Evolutionary conservation across 2,329 filamentous ascomycete species (phyloP).

Genomic region (Arthrobotrys entomopaga): DNA sequence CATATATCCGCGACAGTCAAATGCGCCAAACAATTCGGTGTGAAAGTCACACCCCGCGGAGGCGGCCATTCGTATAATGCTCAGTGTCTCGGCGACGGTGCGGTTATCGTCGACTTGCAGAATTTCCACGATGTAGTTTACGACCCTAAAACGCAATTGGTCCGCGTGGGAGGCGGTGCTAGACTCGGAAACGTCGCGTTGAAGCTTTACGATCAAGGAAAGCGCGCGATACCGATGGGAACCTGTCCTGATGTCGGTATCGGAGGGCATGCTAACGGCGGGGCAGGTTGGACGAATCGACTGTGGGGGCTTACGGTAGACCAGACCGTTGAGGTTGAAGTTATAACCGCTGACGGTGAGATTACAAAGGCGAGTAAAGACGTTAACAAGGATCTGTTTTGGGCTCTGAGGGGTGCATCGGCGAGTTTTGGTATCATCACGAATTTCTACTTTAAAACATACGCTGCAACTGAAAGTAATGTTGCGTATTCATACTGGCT

Average conservation of each 20-base stretch:
- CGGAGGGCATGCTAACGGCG: slow-evolving; percentile 62
- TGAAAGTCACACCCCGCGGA: slow-evolving; percentile 71
- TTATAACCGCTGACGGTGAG: slow-evolving; percentile 62
- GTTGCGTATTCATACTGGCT: slow-evolving; percentile 60
- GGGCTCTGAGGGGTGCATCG: slow-evolving; percentile 63
- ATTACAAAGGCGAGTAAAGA: slow-evolving; percentile 56
- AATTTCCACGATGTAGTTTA: slow-evolving; percentile 64
- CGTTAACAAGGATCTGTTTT: slow-evolving; percentile 63
- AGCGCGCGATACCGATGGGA: slow-evolving; percentile 58
- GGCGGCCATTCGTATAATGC: slow-evolving; percentile 73
- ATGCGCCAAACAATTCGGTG: slow-evolving; percentile 66
- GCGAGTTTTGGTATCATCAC: slow-evolving; percentile 63
- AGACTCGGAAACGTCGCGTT: slow-evolving; percentile 64
- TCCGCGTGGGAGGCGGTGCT: slow-evolving; percentile 66
- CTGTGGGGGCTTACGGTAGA: slow-evolving; percentile 67
- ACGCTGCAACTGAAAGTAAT: slow-evolving; percentile 60
- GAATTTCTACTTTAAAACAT: slow-evolving; percentile 63
- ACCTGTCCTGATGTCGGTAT: slow-evolving; percentile 61
- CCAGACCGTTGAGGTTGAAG: slow-evolving; percentile 65
- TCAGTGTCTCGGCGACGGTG: slow-evolving; percentile 65
- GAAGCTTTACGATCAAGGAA: slow-evolving; percentile 60
- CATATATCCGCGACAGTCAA: slow-evolving; percentile 70
- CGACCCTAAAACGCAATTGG: slow-evolving; percentile 63
- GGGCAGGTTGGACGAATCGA: slow-evolving; percentile 63
- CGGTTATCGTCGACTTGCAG: slow-evolving; percentile 65